These are phyloP conservation scores for Cucurbita maxima DNA, from an alignment of 306 rosid species.

Conservation along the genomic window DNA sequence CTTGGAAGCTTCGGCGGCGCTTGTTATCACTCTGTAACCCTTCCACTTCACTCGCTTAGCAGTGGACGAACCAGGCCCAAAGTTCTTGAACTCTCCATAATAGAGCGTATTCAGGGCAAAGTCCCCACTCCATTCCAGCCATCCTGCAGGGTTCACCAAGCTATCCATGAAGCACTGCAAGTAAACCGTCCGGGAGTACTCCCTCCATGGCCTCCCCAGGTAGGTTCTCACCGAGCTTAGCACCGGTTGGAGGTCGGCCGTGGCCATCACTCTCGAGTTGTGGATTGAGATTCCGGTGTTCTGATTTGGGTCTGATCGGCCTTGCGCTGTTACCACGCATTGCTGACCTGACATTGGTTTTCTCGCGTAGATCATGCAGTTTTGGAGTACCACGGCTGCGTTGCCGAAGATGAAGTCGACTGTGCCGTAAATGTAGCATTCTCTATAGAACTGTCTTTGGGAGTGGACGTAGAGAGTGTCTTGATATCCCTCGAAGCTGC, in stretches of 20 bases:
- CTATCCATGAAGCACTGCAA: conserved; percentile 1
- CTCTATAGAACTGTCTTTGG: conserved; percentile 9
- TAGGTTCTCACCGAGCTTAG: not conserved
- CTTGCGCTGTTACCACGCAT: conserved; percentile 6
- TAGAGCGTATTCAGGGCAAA: conserved; percentile 3
- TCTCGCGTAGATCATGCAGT: conserved; percentile 10
- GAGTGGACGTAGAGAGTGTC: conserved; percentile 14
- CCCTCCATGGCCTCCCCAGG: conserved; percentile 17
- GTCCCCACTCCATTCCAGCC: conserved; percentile 7
- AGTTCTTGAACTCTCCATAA: conserved; percentile 12
- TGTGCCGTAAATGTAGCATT: conserved; percentile 11
- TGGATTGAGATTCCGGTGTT: conserved; percentile 13
- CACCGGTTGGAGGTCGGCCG: not conserved
- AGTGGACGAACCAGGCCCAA: conserved; percentile 10
- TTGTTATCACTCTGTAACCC: conserved; percentile 12
- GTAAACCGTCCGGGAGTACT: conserved; percentile 9
- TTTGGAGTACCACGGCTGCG: conserved; percentile 7
- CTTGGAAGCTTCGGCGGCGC: not conserved
- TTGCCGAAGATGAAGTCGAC: conserved; percentile 19
- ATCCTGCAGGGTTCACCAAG: conserved; percentile 5
- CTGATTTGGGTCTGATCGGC: conserved; percentile 5
- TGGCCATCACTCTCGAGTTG: not conserved
- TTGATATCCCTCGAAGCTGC: conserved; percentile 19
- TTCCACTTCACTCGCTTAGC: conserved; percentile 6
- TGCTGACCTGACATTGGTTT: not conserved